These are phyloP conservation scores for Malus domestica DNA, from an alignment of 306 rosid genomes.

Conservation along the genomic window DNA sequence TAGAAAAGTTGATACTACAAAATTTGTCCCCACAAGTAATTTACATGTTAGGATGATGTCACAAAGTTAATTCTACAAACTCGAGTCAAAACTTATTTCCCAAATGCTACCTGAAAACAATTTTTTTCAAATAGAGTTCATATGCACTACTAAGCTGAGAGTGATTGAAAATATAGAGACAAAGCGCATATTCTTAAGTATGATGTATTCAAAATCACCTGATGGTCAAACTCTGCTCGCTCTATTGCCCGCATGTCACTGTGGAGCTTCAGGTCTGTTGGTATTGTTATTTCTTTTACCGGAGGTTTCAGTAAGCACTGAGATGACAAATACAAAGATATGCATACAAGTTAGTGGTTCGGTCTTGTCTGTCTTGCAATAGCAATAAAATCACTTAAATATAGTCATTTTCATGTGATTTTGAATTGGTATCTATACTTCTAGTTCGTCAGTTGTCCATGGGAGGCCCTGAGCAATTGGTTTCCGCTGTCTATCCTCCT, in stretches of 20 bases:
- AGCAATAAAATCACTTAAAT: background rate
- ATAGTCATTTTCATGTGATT: background rate
- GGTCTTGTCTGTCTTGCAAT: background rate
- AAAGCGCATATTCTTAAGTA: background rate
- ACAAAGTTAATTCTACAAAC: too few species aligned
- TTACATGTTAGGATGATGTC: too few species aligned
- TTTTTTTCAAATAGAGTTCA: background rate
- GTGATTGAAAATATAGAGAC: background rate
- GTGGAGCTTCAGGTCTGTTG: constrained; percentile 57
- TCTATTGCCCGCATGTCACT: constrained; percentile 62
- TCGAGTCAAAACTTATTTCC: too few species aligned
- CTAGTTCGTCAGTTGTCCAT: constrained; percentile 92
- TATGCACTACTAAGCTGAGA: background rate
- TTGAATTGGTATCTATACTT: constrained; percentile 28
- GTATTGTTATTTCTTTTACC: constrained; percentile 66
- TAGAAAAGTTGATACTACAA: too few species aligned
- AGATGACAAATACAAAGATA: constrained; percentile 22
- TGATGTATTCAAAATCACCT: constrained; percentile 33
- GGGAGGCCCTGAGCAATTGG: constrained; percentile 96
- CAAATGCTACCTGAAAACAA: too few species aligned
- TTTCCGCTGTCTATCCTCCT: constrained; percentile 68
- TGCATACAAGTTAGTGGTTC: background rate
- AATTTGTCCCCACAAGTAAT: too few species aligned
- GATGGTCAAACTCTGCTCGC: constrained; percentile 79
- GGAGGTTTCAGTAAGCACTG: constrained; percentile 73